Conservation (phyloP, 129 eudicot species). For the Escallonia herrerae region DNA sequence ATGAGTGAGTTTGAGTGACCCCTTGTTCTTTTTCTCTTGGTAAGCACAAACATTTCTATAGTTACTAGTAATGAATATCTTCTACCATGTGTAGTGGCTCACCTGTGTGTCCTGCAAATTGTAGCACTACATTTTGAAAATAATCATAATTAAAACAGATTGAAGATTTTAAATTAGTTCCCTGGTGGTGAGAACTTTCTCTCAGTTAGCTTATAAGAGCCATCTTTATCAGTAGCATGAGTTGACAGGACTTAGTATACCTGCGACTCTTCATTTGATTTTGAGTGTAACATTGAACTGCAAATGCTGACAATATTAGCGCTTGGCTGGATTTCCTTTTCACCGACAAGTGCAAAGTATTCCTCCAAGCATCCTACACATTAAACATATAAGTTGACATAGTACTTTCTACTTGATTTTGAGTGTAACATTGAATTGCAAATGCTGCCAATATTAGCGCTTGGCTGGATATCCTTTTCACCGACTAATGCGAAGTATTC, state of each 20-base stretch:
- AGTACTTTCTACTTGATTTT: constrained; percentile 30
- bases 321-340: constrained; percentile 34
- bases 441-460: constrained; percentile 17
- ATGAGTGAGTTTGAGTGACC: too few species aligned
- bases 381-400: neutral
- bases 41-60: too few species aligned
- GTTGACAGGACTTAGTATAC: constrained; percentile 26
- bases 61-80: too few species aligned
- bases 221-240: neutral
- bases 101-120: too few species aligned
- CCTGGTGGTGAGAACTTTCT: neutral
- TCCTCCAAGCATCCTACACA: constrained; percentile 64
- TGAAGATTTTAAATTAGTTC: neutral
- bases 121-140: too few species aligned
- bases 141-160: too few species aligned
- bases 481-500: constrained; percentile 35
- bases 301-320: constrained; percentile 30
- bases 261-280: constrained; percentile 74
- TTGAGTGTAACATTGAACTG: constrained; percentile 60
- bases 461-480: constrained; percentile 36
- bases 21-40: too few species aligned
- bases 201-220: neutral
- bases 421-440: constrained; percentile 69
- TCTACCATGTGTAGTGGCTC: too few species aligned
- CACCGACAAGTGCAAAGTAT: constrained; percentile 31